Evolutionary conservation across 2,329 filamentous ascomycete genomes (phyloP), one percentile per base, ranked within the genome.

Genomic region (Xylaria sp.): DNA sequence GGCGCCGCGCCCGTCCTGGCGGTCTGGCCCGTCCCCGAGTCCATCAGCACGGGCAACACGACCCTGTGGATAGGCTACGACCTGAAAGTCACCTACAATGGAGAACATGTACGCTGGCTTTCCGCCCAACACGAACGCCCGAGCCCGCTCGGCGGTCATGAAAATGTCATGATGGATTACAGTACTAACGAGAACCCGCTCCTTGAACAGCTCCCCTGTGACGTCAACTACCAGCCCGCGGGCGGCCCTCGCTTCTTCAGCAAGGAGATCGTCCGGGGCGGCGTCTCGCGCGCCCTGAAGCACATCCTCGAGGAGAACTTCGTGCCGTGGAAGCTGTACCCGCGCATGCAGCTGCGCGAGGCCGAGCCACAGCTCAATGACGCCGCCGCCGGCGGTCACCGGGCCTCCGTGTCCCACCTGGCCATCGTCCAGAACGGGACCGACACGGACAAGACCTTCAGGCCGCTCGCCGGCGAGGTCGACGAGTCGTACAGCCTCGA

Each of bases 271-370:
- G 80, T 87, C 45, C 74, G 78, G 61, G 78, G 74, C 21, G 85
- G 76, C 24, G 73, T 87, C 18, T 77, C 78, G n/a, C 81, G 88
- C 43, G 79, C 87, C 8, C 75, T 86, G 59, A 71, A 79, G 20
- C 82, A 80, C 52, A 84, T 93, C 51, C 89, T 92, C 71, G 73
- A 81, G 21, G 76, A 87, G 54, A 85, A 83, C 62, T 85, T 92
- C 57, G 81, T 91, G 16, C 90, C 91, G 0, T 94, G 90, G 90
- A 91, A 87, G 74, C 82, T 94, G 50, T 81, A 88, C 59, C 78
- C 82, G 20, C 82, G 87, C 29, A 79, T 85, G 62, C 55, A 70
- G 46, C 70, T 79, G 26, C 79, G 81, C 50, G 66, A 82, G 39
- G 88, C 84, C 59, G 89, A 93, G 71, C 90, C 91, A 0, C 69